These are phyloP conservation scores for Solanum hybrid DNA, from an alignment of 305 asterid genomes.

Conservation along the genomic window DNA sequence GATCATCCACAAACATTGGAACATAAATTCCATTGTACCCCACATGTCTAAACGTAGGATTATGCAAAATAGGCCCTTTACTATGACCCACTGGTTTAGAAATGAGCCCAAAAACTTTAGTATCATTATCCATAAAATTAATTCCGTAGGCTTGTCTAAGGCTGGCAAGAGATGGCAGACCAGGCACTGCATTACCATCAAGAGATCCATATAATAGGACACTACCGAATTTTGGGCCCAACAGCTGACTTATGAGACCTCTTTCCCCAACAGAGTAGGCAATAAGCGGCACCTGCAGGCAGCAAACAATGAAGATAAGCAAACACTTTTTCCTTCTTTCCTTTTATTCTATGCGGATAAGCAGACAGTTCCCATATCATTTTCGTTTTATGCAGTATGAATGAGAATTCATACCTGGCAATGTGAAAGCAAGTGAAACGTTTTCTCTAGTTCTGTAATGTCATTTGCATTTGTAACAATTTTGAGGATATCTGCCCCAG, in stretches of 20 bases:
- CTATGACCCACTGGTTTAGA: constrained; percentile 70
- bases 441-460: constrained; percentile 30
- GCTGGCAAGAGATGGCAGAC: constrained; percentile 43
- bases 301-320: neutral
- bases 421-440: constrained; percentile 39
- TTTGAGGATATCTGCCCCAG: constrained; percentile 45
- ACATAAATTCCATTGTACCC: constrained; percentile 55
- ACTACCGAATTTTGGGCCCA: constrained; percentile 51
- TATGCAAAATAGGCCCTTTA: constrained; percentile 68
- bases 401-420: constrained; percentile 29
- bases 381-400: neutral
- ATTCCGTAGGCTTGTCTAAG: constrained; percentile 37
- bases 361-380: neutral
- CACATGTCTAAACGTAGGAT: constrained; percentile 49
- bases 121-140: constrained; percentile 30
- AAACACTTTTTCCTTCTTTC: neutral
- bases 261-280: constrained; percentile 49
- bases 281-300: constrained; percentile 43
- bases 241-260: constrained; percentile 50
- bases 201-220: constrained; percentile 44
- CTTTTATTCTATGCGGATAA: neutral
- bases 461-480: constrained; percentile 31
- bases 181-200: constrained; percentile 33
- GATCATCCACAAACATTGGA: constrained; percentile 66
- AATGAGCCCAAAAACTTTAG: constrained; percentile 52